Percentiles rank a stretch among this genome's conserved stretches.
phyloP scores from a whole-genome alignment of 2,329 filamentous ascomycete genomes.

The Trichoderma harzianum region DNA sequence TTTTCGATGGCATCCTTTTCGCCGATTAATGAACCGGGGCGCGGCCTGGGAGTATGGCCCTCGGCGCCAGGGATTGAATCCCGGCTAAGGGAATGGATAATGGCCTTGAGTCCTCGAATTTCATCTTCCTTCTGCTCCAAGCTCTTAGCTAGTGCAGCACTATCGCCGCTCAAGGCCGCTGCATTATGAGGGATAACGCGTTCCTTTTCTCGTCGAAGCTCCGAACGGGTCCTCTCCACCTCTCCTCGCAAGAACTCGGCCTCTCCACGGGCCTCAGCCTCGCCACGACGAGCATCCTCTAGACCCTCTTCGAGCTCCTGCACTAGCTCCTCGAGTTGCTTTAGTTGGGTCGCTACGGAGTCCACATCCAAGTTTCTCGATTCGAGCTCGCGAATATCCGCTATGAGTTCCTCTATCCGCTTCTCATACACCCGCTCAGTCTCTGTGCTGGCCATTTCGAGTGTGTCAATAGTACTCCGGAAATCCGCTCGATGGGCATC shows the following conservation, averaged over 20 bases:
- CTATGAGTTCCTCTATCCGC: conserved; percentile 80
- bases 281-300: conserved; percentile 88
- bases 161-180: conserved; percentile 34
- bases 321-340: conserved; percentile 92
- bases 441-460: conserved; percentile 93
- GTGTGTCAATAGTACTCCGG: conserved; percentile 90
- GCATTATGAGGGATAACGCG: conserved; percentile 51
- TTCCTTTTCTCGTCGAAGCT: conserved; percentile 83
- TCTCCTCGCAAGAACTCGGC: conserved; percentile 94
- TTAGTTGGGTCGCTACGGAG: conserved; percentile 83
- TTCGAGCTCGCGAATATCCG: conserved; percentile 78
- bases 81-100: conserved; percentile 91
- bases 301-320: conserved; percentile 95
- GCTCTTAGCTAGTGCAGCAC: conserved; percentile 61
- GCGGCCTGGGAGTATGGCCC: conserved; percentile 28
- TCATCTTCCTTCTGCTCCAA: conserved; percentile 95
- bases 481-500: conserved; percentile 94
- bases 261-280: conserved; percentile 92
- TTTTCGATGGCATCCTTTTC: conserved; percentile 29
- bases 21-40: conserved; percentile 34
- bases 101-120: conserved; percentile 93
- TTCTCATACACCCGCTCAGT: conserved; percentile 95
- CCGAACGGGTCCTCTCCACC: conserved; percentile 84
- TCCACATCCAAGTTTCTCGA: conserved; percentile 86
- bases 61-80: conserved; percentile 55